Evolutionary conservation across 306 rosid species (phyloP).

Genomic region (Pueraria montana): DNA sequence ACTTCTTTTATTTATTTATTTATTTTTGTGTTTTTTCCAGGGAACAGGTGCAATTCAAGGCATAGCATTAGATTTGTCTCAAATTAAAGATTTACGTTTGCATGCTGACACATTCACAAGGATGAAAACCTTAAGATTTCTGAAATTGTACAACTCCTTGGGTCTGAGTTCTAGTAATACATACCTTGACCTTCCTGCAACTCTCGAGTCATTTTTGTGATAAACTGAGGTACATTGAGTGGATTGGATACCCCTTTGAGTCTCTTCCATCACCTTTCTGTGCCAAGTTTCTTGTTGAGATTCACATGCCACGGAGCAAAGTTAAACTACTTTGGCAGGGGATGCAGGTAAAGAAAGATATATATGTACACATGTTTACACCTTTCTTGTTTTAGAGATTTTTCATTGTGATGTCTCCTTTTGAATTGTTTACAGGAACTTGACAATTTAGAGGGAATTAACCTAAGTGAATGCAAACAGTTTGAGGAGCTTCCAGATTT

Average conservation of each 20-base stretch:
- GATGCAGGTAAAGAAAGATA: constrained; percentile 25
- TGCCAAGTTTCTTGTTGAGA: constrained; percentile 30
- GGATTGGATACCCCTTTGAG: constrained; percentile 38
- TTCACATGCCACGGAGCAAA: constrained; percentile 21
- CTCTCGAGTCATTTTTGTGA: constrained; percentile 13
- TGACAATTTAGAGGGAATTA: background rate
- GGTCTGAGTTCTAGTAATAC: background rate
- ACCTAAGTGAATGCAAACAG: constrained; percentile 3
- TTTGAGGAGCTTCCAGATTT: constrained; percentile 28
- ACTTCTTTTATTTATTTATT: no score
- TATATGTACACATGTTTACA: no score
- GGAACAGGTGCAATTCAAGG: constrained; percentile 48
- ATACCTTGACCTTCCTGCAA: background rate
- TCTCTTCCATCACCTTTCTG: constrained; percentile 35
- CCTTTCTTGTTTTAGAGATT: background rate
- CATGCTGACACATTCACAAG: constrained; percentile 22
- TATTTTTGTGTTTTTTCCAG: constrained; percentile 22
- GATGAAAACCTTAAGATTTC: constrained; percentile 42
- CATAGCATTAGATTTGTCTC: constrained; percentile 41
- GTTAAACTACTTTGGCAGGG: constrained; percentile 48
- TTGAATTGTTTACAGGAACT: constrained; percentile 37
- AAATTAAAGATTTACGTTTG: background rate
- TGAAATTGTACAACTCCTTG: background rate
- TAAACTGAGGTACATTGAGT: constrained; percentile 40
- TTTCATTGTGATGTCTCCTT: background rate